phyloP scores from a whole-genome alignment of 495 filamentous ascomycete species.

The Talaromyces stipitatus region DNA sequence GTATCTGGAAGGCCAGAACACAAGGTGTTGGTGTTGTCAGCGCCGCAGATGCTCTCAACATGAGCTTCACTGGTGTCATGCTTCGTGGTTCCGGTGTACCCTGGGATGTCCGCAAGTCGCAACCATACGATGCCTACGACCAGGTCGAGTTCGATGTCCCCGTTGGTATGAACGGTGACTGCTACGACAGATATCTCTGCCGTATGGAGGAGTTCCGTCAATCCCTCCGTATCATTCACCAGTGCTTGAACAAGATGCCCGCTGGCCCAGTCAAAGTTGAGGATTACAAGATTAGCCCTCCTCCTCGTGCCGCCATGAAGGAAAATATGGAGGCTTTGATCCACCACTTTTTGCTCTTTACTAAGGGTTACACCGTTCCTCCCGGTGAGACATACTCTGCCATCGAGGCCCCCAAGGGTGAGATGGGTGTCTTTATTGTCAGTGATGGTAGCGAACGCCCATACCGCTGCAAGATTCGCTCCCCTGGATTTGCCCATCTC shows the following conservation, averaged over 20 bases:
- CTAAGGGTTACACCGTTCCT: constrained; percentile 96
- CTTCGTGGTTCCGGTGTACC: constrained; percentile 94
- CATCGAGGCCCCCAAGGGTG: constrained; percentile 98
- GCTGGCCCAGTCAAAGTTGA: constrained; percentile 88
- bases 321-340: constrained; percentile 99
- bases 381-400: constrained; percentile 96
- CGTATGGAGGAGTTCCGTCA: constrained; percentile 99
- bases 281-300: constrained; percentile 98
- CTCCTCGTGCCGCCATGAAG: constrained; percentile 97
- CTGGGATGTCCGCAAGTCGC: constrained; percentile 92
- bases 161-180: constrained; percentile 94
- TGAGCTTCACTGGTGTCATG: constrained; percentile 96
- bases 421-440: constrained; percentile 98
- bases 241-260: constrained; percentile 99
- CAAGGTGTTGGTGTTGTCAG: constrained; percentile 86
- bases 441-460: constrained; percentile 92
- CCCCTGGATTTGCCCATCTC: constrained; percentile 94
- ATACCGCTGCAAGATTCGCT: constrained; percentile 95
- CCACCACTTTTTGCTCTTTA: constrained; percentile 97
- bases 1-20: constrained; percentile 94
- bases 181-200: constrained; percentile 98
- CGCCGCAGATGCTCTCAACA: constrained; percentile 89
- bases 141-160: constrained; percentile 98
- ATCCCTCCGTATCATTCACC: constrained; percentile 93
- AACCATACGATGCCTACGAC: constrained; percentile 96